phyloP scores from a whole-genome alignment of 129 eudicot genomes.

The Ambrosia trifida region DNA sequence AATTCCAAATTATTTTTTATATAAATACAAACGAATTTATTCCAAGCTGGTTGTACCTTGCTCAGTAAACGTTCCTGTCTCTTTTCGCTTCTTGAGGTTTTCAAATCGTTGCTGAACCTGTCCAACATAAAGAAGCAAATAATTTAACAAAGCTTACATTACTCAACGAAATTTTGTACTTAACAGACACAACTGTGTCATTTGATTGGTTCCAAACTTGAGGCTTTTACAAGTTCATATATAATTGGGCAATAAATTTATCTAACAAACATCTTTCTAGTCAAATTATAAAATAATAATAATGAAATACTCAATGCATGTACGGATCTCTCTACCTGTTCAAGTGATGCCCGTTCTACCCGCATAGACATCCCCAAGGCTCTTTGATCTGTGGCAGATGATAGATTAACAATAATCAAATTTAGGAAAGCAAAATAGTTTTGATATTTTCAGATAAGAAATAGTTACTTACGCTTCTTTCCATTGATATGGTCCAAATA shows the following conservation, averaged over 20 bases:
- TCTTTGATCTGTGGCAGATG: constrained; percentile 76
- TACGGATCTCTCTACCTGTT: constrained; percentile 62
- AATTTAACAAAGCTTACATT: neutral
- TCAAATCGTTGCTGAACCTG: constrained; percentile 97
- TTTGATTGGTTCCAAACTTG: constrained; percentile 9
- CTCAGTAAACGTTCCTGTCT: constrained; percentile 75
- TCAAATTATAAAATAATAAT: neutral
- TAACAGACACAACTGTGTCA: constrained; percentile 2
- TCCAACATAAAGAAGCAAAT: constrained; percentile 16
- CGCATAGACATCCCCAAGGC: constrained; percentile 99
- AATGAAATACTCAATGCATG: neutral
- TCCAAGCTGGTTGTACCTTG: constrained; percentile 55
- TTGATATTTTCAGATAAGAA: neutral
- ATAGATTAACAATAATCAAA: constrained; percentile 13
- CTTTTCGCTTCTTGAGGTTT: constrained; percentile 90
- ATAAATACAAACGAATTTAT: neutral
- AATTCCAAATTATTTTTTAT: neutral
- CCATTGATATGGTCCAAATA: constrained; percentile 99
- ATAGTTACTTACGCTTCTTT: constrained; percentile 80
- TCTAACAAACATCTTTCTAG: neutral
- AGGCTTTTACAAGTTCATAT: constrained; percentile 2
- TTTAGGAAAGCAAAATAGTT: neutral
- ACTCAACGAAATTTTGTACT: neutral
- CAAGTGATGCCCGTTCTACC: constrained; percentile 86
- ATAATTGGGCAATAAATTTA: constrained; percentile 7